Evolutionary conservation across 352 stramenopile genomes (phyloP).

Genomic region (Elongisporangium undulatum): DNA sequence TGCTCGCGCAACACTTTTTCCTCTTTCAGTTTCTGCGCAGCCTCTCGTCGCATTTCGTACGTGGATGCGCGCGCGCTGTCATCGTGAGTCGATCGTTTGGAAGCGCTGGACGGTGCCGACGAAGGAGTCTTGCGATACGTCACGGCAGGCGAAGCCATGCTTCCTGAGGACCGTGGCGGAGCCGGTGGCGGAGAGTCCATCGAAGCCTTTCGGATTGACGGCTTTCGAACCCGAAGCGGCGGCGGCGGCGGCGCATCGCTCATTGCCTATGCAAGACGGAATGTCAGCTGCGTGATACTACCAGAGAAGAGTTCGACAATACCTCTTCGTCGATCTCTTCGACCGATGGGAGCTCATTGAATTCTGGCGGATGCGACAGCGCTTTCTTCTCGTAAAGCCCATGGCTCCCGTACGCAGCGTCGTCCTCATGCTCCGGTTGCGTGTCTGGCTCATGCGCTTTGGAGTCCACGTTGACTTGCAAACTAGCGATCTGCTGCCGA

Average conservation of each 20-base stretch:
- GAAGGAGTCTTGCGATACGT: neutral
- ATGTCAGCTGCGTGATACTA: neutral
- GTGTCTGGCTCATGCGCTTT: constrained; percentile 4
- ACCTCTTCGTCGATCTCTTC: constrained; percentile 49
- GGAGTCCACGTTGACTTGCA: constrained; percentile 11
- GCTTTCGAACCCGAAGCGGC: neutral
- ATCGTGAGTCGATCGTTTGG: neutral
- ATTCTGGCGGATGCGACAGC: constrained; percentile 13
- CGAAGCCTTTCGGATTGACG: neutral
- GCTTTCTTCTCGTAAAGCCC: constrained; percentile 1
- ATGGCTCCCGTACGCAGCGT: constrained; percentile 2
- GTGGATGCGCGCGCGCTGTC: constrained; percentile 14
- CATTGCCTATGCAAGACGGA: neutral
- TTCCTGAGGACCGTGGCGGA: neutral
- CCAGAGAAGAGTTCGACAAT: neutral
- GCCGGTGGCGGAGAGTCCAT: neutral
- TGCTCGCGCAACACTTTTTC: constrained; percentile 66
- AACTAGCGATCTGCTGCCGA: constrained; percentile 2
- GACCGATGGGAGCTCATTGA: constrained; percentile 36
- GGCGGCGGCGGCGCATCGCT: neutral
- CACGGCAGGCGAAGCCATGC: neutral
- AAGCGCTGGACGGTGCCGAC: neutral
- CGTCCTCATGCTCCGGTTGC: constrained; percentile 9
- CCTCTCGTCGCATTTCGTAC: constrained; percentile 58
- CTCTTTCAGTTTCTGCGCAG: constrained; percentile 59